phyloP scores from a whole-genome alignment of 2,329 filamentous ascomycete species.

The Talaromyces islandicus region DNA sequence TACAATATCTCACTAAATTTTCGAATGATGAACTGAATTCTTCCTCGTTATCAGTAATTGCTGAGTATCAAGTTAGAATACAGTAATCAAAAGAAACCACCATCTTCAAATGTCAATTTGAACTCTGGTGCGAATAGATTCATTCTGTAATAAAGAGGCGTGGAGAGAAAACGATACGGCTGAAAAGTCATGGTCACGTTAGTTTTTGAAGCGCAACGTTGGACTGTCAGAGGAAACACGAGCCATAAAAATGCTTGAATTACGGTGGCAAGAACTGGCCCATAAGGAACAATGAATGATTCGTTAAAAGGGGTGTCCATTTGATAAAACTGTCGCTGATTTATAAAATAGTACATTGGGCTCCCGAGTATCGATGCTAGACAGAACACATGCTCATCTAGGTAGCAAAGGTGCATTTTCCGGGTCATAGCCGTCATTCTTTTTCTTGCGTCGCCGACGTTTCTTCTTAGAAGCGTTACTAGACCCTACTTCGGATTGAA shows the following conservation, averaged over 20 bases:
- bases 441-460: slow-evolving; percentile 22
- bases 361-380: background rate
- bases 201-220: background rate
- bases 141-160: background rate
- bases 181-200: too few species aligned
- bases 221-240: background rate
- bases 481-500: slow-evolving; percentile 4
- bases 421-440: slow-evolving; percentile 2
- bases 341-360: background rate
- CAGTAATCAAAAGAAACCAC: background rate
- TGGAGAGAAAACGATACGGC: too few species aligned
- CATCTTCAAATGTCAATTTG: background rate
- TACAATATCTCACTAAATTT: too few species aligned
- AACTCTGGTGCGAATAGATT: background rate
- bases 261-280: too few species aligned
- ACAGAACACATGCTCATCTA: background rate
- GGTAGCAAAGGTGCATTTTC: slow-evolving; percentile 19
- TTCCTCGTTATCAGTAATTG: background rate
- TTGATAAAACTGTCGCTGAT: background rate
- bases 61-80: background rate
- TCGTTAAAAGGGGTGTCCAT: background rate
- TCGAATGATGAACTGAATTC: too few species aligned
- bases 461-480: slow-evolving; percentile 17
- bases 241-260: too few species aligned
- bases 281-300: too few species aligned